Evolutionary conservation across 2,329 filamentous ascomycete genomes (phyloP).

Genomic region (Fusarium gaditjirri): DNA sequence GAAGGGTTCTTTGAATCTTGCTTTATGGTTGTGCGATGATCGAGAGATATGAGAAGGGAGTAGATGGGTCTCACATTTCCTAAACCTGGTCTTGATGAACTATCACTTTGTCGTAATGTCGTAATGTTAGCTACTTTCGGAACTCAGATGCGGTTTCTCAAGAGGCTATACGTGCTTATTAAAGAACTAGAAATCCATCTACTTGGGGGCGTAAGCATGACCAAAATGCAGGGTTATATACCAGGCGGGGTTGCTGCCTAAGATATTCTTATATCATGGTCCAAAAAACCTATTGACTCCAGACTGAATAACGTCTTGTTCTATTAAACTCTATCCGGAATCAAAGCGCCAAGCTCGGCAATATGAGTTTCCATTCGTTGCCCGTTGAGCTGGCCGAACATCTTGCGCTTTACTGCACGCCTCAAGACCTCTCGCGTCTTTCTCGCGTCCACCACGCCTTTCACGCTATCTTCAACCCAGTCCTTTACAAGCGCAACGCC

Average conservation of each 20-base stretch:
- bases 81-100: accelerated
- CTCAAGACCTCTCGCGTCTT: neutral
- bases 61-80: accelerated
- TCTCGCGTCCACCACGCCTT: neutral
- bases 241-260: neutral
- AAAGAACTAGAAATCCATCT: neutral
- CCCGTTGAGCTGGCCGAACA: neutral
- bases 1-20: accelerated
- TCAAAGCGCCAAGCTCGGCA: accelerated
- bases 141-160: accelerated
- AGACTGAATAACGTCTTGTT: accelerated
- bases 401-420: neutral
- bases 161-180: neutral
- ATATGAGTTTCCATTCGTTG: neutral
- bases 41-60: too few species aligned
- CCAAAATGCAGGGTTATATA: neutral
- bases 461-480: neutral
- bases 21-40: accelerated
- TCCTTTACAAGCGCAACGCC: neutral
- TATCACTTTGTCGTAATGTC: neutral
- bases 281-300: neutral
- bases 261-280: neutral
- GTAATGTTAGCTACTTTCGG: neutral
- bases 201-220: neutral
- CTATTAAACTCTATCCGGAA: accelerated